phyloP scores from a whole-genome alignment of 208 protist genomes.

The Acanthamoeba divionensis region DNA sequence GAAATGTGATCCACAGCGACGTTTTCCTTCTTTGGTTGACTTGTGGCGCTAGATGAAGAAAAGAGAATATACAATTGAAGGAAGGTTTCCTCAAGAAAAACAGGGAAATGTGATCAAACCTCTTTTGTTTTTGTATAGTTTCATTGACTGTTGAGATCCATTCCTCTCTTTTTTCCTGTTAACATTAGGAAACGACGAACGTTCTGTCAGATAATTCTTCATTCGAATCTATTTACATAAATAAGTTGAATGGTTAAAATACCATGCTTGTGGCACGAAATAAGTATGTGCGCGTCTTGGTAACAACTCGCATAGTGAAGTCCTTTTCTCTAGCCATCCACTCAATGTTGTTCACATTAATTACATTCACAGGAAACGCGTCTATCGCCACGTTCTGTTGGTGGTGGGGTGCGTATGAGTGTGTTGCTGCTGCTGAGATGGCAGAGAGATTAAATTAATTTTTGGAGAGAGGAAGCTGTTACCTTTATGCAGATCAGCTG shows the following conservation, averaged over 20 bases:
- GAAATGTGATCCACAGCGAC: not conserved
- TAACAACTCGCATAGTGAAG: not conserved
- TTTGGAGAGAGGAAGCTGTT: not conserved
- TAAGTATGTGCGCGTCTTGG: not conserved
- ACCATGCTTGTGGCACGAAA: not conserved
- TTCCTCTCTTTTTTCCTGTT: not conserved
- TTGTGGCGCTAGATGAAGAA: not conserved
- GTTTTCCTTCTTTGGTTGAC: not conserved
- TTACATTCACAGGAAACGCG: slow-evolving; percentile 14
- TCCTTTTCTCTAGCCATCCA: not conserved
- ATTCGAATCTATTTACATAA: not conserved
- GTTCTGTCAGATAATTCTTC: not conserved
- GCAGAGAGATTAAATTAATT: not conserved
- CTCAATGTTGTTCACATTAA: not conserved
- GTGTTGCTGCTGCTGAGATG: not conserved
- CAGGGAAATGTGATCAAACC: not conserved
- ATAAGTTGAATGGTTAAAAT: not conserved
- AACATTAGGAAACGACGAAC: not conserved
- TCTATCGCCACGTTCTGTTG: not conserved
- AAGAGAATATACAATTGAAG: not conserved
- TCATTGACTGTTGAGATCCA: not conserved
- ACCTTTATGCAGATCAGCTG: slow-evolving; percentile 19
- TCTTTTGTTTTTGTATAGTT: not conserved
- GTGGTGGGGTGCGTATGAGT: not conserved
- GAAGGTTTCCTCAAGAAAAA: not conserved